A percentile compares a stretch with the other conserved stretches of the same genome.
phyloP scores from a whole-genome alignment of 805 yeast species.

The Lachancea nothofagi region DNA sequence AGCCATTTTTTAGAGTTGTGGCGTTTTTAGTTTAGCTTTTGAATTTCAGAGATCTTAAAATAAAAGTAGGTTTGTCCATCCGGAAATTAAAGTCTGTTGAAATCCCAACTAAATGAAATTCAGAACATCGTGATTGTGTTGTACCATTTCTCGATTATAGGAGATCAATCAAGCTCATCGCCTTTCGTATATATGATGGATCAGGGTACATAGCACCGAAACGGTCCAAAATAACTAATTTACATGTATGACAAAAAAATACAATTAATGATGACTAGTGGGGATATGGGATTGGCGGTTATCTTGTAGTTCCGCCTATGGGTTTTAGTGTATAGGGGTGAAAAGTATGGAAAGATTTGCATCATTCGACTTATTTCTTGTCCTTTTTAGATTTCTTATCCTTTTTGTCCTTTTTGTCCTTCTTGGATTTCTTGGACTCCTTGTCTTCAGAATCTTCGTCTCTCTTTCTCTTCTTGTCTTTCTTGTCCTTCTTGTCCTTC shows the following conservation, averaged over 20 bases:
- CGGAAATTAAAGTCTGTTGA: no score
- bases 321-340: neutral
- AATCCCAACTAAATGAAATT: no score
- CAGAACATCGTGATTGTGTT: neutral
- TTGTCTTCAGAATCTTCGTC: conserved; percentile 1
- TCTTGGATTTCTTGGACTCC: conserved; percentile 6
- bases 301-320: neutral
- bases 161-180: conserved; percentile 2
- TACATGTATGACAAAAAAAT: conserved; percentile 9
- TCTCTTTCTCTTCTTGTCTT: conserved; percentile 7
- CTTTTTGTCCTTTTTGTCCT: conserved; percentile 8
- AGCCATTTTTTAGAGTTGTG: conserved; percentile 14
- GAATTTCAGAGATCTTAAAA: neutral
- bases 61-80: neutral
- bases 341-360: neutral
- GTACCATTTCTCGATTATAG: neutral
- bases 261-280: conserved; percentile 9
- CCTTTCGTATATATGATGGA: conserved; percentile 2
- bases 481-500: conserved; percentile 8
- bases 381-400: conserved; percentile 6
- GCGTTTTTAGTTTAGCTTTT: neutral
- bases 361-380: conserved; percentile 4
- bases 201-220: conserved; percentile 6
- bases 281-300: neutral
- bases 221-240: conserved; percentile 9